Evolutionary conservation across 495 filamentous ascomycete species (phyloP).

Genomic region (Neurospora africana): DNA sequence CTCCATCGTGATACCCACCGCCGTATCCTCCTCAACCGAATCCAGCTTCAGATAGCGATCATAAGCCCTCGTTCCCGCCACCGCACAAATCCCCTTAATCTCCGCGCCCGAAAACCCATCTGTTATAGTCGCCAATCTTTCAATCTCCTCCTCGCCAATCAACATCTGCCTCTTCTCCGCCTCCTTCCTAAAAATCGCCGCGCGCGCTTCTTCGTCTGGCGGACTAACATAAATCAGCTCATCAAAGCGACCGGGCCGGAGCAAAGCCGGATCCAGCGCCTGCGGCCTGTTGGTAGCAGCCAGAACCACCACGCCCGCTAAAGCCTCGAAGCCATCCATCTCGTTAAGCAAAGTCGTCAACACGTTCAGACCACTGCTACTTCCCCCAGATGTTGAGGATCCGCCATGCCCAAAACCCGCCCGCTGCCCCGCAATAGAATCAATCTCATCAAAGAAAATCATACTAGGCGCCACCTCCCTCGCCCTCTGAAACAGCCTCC

Average conservation of each 20-base stretch:
- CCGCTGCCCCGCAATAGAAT: conserved; percentile 75
- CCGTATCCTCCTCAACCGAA: conserved; percentile 13
- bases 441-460: conserved; percentile 98
- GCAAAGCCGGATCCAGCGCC: conserved; percentile 72
- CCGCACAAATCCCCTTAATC: conserved; percentile 63
- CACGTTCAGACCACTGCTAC: conserved; percentile 59
- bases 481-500: conserved; percentile 82
- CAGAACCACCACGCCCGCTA: conserved; percentile 79
- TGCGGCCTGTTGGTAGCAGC: conserved; percentile 92
- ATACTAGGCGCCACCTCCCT: conserved; percentile 80
- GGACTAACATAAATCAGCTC: conserved; percentile 83
- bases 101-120: conserved; percentile 87
- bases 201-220: conserved; percentile 64
- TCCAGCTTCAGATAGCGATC: conserved; percentile 17
- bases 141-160: conserved; percentile 50
- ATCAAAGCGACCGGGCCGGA: conserved; percentile 82
- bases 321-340: conserved; percentile 87
- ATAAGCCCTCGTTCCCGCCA: conserved; percentile 35
- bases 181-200: conserved; percentile 60
- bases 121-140: conserved; percentile 53
- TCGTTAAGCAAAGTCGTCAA: conserved; percentile 88
- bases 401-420: conserved; percentile 28
- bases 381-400: conserved; percentile 16
- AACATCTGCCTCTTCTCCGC: conserved; percentile 49
- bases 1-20: conserved; percentile 43